Percentiles rank a stretch among this genome's conserved stretches.
phyloP scores from a whole-genome alignment of 495 filamentous ascomycete genomes.

The Penicillium malachiteum region DNA sequence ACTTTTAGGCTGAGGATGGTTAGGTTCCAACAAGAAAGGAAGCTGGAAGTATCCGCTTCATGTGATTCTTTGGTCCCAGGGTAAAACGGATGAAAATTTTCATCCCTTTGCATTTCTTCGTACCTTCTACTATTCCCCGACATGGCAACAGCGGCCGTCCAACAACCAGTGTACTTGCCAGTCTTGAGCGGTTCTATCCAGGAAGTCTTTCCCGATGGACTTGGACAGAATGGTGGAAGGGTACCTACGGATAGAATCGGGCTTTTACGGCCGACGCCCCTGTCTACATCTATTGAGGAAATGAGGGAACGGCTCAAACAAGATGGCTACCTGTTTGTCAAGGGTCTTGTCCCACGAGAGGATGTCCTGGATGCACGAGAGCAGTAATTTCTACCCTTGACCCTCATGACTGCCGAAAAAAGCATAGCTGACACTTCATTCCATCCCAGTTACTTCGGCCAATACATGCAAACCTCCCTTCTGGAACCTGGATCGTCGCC shows the following conservation, averaged over 20 bases:
- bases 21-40: too few relatives aligned
- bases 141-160: conserved; percentile 2
- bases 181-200: conserved; percentile 1
- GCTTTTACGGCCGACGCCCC: conserved; percentile 11
- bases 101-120: neutral
- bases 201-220: conserved; percentile 10
- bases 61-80: neutral
- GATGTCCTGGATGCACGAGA: conserved; percentile 51
- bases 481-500: conserved; percentile 35
- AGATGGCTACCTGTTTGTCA: conserved; percentile 55
- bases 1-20: too few relatives aligned
- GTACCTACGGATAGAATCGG: conserved; percentile 13
- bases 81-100: neutral
- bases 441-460: conserved; percentile 44
- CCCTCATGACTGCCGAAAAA: neutral
- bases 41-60: too few relatives aligned
- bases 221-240: conserved; percentile 28
- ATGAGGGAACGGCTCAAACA: conserved; percentile 42
- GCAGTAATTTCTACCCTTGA: conserved; percentile 10
- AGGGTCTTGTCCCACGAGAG: conserved; percentile 47
- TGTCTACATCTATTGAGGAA: conserved; percentile 21
- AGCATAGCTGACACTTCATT: neutral
- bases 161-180: neutral
- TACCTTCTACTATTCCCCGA: neutral
- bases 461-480: conserved; percentile 46